A percentile compares a stretch with the other conserved stretches of the same genome.
These are phyloP conservation scores for Aspergillus diversus DNA, from an alignment of 495 filamentous ascomycete species.

Conservation along the genomic window DNA sequence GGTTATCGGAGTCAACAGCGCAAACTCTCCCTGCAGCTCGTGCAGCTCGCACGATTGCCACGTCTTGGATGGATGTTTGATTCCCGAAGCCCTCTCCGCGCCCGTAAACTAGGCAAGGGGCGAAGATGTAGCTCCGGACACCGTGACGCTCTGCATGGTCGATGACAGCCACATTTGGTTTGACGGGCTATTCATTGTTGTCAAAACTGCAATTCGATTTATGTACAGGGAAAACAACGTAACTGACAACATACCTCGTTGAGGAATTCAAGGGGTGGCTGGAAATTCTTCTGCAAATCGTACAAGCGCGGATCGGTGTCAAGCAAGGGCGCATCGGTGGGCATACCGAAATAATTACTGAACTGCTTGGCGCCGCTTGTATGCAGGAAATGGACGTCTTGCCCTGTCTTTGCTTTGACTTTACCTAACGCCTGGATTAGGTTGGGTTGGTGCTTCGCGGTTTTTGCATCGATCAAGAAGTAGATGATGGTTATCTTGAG, in stretches of 20 bases:
- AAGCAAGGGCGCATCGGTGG: slow-evolving; percentile 35
- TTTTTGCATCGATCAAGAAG: slow-evolving; percentile 41
- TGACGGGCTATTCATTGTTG: slow-evolving; percentile 27
- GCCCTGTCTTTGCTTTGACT: slow-evolving; percentile 41
- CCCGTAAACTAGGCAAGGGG: slow-evolving; percentile 52
- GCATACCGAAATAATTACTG: slow-evolving; percentile 34
- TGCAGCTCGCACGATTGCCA: slow-evolving; percentile 49
- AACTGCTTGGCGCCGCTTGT: slow-evolving; percentile 45
- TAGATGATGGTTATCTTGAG: slow-evolving; percentile 49
- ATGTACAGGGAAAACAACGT: background rate
- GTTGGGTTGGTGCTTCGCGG: slow-evolving; percentile 20
- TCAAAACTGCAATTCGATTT: background rate
- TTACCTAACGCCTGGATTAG: slow-evolving; percentile 48
- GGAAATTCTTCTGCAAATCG: slow-evolving; percentile 38
- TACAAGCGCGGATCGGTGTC: slow-evolving; percentile 49
- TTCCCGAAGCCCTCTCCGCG: slow-evolving; percentile 52
- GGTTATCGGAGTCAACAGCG: slow-evolving; percentile 33
- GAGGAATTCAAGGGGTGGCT: slow-evolving; percentile 1
- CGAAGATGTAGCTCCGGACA: slow-evolving; percentile 51
- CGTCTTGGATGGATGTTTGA: slow-evolving; percentile 51
- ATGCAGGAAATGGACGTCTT: slow-evolving; percentile 48
- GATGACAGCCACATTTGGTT: slow-evolving; percentile 41
- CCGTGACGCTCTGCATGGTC: slow-evolving; percentile 40
- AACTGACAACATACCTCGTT: slow-evolving; percentile 1
- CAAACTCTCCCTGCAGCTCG: slow-evolving; percentile 40